Evolutionary conservation across 148 eudicot genomes (phyloP), one percentile per base, ranked within the genome.

Genomic region (Camellia japonica): DNA sequence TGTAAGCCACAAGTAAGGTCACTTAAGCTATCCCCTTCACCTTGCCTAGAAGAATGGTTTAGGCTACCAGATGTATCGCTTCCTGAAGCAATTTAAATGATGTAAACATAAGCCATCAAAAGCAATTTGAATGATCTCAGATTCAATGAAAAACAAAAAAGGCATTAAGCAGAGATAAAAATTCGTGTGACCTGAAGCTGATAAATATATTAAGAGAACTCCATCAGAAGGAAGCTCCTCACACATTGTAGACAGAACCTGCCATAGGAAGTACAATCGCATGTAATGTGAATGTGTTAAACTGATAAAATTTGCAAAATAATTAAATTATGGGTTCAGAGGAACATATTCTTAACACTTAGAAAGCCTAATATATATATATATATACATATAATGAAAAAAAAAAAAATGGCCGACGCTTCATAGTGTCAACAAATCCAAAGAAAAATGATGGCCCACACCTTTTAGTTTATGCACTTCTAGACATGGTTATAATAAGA

Each of bases 151-250:
- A 71, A 3, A 49, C 2, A n/a, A 52, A 73, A 44, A 71, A 65
- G 54, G 30, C 70, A 19, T 16, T 44, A 49, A 5, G 7, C 43
- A 72, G 44, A 59, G 12, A n/a, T 30, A 30, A 30, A 30, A 30
- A 30, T 30, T 30, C 41, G 52, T 61, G n/a, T 63, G 81, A 93
- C 97, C 95, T 88, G 88, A 82, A 76, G 88, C 88, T 70, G 98
- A 95, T 61, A 95, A 38, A 85, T 93, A 93, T 76, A 93, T 80
- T 71, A 95, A 81, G 75, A 95, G 88, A 86, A 95, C 85, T 77
- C 97, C 97, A 90, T 95, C 97, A 80, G 94, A 78, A 69, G 94
- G 92, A 70, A 93, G 94, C 78, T 93, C 96, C 83, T 95, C 97
- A 74, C 96, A 95, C 46, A 88, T 86, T 71, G 93, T 93, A 60